Evolutionary conservation across 345 rosid species (phyloP), one percentile per base, ranked within the genome.

Genomic region (Brassica incana): DNA sequence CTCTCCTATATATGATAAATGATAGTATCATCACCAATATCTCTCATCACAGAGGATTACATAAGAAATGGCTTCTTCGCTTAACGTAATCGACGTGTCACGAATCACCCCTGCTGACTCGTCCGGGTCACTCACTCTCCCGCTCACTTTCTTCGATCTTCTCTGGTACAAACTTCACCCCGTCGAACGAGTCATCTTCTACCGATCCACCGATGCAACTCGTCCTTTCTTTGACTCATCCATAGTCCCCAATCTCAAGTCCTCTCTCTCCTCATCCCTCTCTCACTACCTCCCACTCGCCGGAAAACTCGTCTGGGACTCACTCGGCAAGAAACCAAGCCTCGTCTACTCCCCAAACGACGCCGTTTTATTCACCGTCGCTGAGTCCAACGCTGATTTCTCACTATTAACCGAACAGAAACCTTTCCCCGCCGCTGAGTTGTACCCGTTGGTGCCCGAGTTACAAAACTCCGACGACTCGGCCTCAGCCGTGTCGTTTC

Each of bases 221-320:
- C 74, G 77, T 0, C 6, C 75, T 15, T 73, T 27, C 6, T 83
- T 87, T 69, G 23, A 87, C 84, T 85, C 85, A 3, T 71, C 36
- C 9, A 65, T 84, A 71, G 65, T 84, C 11, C 87, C 85, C 0
- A 78, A 59, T 1, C 87, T 87, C 73, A 84, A 82, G 11, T 50
- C 68, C 18, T 83, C 84, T 64, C 85, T 81, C 1, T 83, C 87
- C 0, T 67, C 64, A 12, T 14, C 81, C 5, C 88, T 88, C 77
- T 43, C 67, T 10, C 84, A 83, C 70, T 83, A 75, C 71, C 86
- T 82, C 73, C 89, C 88, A 30, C 67, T 85, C 36, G 83, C 87
- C 1, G 88, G 89, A 0, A 64, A 75, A 66, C 73, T 88, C 69
- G n/a, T 29, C 1, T 82, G 85, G 88, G 68, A 79, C 1, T 5